Conservation (phyloP, 2,329 filamentous ascomycete species). For the Stagonosporopsis tanaceti region DNA sequence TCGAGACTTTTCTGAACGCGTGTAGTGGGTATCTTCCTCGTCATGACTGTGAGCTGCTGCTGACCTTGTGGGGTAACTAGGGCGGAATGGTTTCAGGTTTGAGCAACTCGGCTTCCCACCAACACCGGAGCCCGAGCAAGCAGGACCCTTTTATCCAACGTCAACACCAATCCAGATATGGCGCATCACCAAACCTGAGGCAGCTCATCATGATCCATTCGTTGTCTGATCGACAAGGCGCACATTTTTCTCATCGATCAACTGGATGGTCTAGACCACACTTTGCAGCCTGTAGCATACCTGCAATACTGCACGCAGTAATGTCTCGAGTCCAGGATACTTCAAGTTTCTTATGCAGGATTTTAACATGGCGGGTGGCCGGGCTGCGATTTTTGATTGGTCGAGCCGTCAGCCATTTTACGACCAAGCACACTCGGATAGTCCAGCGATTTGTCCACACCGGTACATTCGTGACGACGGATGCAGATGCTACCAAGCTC, state of each 20-base stretch:
- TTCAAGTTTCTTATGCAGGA: conserved; percentile 22
- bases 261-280: conserved; percentile 32
- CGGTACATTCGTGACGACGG: conserved; percentile 25
- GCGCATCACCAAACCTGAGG: conserved; percentile 46
- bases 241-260: conserved; percentile 15
- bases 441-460: conserved; percentile 14
- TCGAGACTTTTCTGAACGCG: conserved; percentile 67
- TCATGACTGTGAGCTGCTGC: conserved; percentile 36
- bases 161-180: conserved; percentile 67
- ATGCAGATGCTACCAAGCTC: conserved; percentile 10
- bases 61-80: conserved; percentile 50
- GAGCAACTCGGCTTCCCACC: conserved; percentile 43
- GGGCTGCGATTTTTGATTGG: conserved; percentile 18
- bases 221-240: conserved; percentile 31
- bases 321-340: conserved; percentile 24
- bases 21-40: conserved; percentile 59
- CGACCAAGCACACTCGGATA: conserved; percentile 5
- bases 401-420: conserved; percentile 5
- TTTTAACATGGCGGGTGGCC: conserved; percentile 30
- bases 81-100: conserved; percentile 47
- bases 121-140: conserved; percentile 54
- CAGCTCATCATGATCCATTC: conserved; percentile 31
- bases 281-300: conserved; percentile 22
- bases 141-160: conserved; percentile 71
- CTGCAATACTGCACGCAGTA: conserved; percentile 29